Evolutionary conservation across 192 early-diverging fungal genomes (phyloP).

Genomic region (Umbelopsis isabellina): DNA sequence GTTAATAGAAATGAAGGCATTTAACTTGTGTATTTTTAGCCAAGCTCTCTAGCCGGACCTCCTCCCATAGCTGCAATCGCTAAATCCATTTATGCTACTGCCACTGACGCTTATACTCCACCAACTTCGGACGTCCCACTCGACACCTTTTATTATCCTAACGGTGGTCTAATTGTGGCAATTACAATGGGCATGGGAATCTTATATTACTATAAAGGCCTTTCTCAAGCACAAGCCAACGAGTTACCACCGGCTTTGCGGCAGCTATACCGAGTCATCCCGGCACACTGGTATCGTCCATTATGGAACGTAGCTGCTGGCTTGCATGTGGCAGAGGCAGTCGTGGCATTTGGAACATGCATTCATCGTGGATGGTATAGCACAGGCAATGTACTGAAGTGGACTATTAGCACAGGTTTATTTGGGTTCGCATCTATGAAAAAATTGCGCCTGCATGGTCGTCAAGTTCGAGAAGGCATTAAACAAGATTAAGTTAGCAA

Average conservation of each 20-base stretch:
- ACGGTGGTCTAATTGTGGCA: not conserved
- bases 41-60: slow-evolving; percentile 40
- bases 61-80: slow-evolving; percentile 40
- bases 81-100: slow-evolving; percentile 29
- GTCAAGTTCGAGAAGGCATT: slow-evolving; percentile 2
- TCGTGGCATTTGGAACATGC: slow-evolving; percentile 26
- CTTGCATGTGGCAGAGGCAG: slow-evolving; percentile 35
- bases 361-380: slow-evolving; percentile 35
- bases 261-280: not conserved
- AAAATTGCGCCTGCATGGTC: slow-evolving; percentile 28
- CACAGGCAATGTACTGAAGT: slow-evolving; percentile 29
- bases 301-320: not conserved
- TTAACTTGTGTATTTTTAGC: slow-evolving; percentile 17
- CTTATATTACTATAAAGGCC: not conserved
- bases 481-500: slow-evolving; percentile 1
- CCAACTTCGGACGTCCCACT: not conserved
- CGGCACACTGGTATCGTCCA: not conserved
- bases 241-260: slow-evolving; percentile 13
- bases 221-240: not conserved
- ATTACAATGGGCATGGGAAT: slow-evolving; percentile 6
- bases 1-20: not conserved
- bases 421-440: slow-evolving; percentile 33
- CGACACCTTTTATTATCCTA: slow-evolving; percentile 29
- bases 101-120: slow-evolving; percentile 26
- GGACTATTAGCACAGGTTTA: slow-evolving; percentile 34